These are phyloP conservation scores for Hippophae rhamnoides DNA, from an alignment of 306 rosid genomes.

Conservation along the genomic window DNA sequence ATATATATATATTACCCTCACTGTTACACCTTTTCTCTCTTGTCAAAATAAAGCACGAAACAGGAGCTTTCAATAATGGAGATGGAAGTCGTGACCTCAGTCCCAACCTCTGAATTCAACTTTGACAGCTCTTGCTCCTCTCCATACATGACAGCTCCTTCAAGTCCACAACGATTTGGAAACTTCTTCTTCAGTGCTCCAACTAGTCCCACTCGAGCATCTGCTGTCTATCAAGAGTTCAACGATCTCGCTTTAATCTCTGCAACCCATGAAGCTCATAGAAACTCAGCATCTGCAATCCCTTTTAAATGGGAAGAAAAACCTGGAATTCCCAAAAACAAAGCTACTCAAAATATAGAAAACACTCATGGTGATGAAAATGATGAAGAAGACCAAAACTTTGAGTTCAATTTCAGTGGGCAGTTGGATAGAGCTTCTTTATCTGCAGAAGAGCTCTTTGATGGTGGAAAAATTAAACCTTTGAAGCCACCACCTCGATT, in stretches of 20 bases:
- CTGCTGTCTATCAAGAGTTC: conserved; percentile 29
- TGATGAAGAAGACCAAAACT: conserved; percentile 20
- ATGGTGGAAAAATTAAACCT: conserved; percentile 68
- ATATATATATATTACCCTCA: conserved; percentile 9
- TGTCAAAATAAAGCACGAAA: neutral
- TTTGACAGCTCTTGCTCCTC: conserved; percentile 74
- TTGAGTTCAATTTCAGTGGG: conserved; percentile 53
- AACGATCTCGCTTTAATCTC: conserved; percentile 4
- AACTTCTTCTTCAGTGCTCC: conserved; percentile 76
- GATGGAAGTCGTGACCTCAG: conserved; percentile 18
- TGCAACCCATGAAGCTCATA: neutral
- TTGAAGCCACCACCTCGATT: conserved; percentile 46
- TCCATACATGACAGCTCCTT: conserved; percentile 85
- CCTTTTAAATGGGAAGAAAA: conserved; percentile 57
- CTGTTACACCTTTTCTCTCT: conserved; percentile 21
- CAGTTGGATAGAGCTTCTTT: conserved; percentile 34
- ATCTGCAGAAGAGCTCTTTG: conserved; percentile 75
- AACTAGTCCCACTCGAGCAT: conserved; percentile 54
- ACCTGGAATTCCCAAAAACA: conserved; percentile 47
- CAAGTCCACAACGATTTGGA: conserved; percentile 67
- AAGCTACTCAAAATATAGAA: neutral
- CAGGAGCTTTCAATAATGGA: conserved; percentile 6
- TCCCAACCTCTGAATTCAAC: conserved; percentile 45
- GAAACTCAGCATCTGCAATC: conserved; percentile 25
- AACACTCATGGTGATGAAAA: neutral